Evolutionary conservation across 169 alveolate genomes (phyloP), one percentile per base, ranked within the genome.

Genomic region (Babesia divergens): DNA sequence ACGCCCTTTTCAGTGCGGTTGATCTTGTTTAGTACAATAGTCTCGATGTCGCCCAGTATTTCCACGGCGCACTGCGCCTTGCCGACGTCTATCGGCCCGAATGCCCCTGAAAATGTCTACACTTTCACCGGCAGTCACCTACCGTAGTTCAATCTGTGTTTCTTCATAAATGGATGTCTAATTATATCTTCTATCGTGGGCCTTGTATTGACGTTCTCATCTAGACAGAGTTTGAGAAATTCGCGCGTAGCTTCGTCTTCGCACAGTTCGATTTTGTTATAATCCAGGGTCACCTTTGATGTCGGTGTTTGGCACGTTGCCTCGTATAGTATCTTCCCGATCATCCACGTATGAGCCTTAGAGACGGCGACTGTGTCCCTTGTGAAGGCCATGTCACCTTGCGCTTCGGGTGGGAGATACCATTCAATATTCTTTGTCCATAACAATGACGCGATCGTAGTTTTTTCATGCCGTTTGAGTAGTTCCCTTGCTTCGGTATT

Each of bases 401-500:
- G 40, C n/a, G 87, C 72, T 44, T 79, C 87, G 14, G 87, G 87
- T n/a, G 87, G 87, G 35, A 79, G 83, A 51, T 79, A 79, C 87
- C 87, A 79, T 11, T 79, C 77, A 13, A 79, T 42, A 5, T 40
- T 24, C 64, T 79, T 79, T 8, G 77, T 83, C 87, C 87, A 79
- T 6, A 79, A 83, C 35, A 68, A 68, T 1, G 83, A 50, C 38
- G 87, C 87, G 65, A 79, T 79, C 3, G 87, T 79, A 11, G 32
- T 40, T 1, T 46, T 47, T 31, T 56, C 62, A 52, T 52, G 52
- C 32, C 55, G 18, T 28, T 49, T 59, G 35, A 69, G 72, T 11
- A 65, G 20, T n/a, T 56, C n/a, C 22, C 55, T 29, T 4, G 64
- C 59, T 13, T 44, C 76, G 18, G 13, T 22, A 13, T 54, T 24